Base-by-base conservation (phyloP, 495 filamentous ascomycete species). In the Podospora tetraspora region DNA sequence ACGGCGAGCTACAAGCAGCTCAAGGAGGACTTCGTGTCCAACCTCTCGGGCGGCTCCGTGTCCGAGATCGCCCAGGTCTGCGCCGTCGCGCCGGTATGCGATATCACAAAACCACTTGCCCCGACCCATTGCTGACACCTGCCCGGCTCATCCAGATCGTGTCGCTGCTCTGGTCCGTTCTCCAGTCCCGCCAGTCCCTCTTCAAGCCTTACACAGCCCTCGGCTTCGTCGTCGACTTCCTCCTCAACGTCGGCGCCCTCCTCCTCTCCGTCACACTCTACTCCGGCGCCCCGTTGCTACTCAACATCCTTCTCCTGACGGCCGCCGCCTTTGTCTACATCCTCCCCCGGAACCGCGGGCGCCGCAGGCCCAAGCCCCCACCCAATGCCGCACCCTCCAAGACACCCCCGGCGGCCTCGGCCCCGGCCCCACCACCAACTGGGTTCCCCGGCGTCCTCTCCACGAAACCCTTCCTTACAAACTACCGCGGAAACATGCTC, bases 21-120 rank as follows among this genome's bases (percentile, higher is more conserved):
- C 62, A 99, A 98, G 78, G 93, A 97, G 83, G 92, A 92, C 66
- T 97, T 96, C 74, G 95, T 99, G 72, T 97, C 94, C 22, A 91
- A 92, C 75, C 88, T 96, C 34, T 87, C 89, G n/a, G 95, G 95
- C 52, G 92, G 94, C 56, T 82, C 85, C 16, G 89, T 97, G 61
- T 75, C 80, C 29, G 95, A 99, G 74, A 94, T 99, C 80, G 94
- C 96, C 72, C 82, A 84, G 68, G 90, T 98, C 60, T 91, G 90
- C 56, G 85, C 90, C 7, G 89, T 95, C 63, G 92, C 92, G 73
- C 89, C 95, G 67, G 95, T 98, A 85, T 73, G 88, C 78, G 52
- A 61, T 32, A 29, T 10, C 67, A 70, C 56, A 16, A 62, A 30
- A 21, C 58, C 24, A 57, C 24, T 13, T 24, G 16, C 30, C 21